phyloP scores from a whole-genome alignment of 1,284 basidiomycete species.

The Termitomyces sp. region DNA sequence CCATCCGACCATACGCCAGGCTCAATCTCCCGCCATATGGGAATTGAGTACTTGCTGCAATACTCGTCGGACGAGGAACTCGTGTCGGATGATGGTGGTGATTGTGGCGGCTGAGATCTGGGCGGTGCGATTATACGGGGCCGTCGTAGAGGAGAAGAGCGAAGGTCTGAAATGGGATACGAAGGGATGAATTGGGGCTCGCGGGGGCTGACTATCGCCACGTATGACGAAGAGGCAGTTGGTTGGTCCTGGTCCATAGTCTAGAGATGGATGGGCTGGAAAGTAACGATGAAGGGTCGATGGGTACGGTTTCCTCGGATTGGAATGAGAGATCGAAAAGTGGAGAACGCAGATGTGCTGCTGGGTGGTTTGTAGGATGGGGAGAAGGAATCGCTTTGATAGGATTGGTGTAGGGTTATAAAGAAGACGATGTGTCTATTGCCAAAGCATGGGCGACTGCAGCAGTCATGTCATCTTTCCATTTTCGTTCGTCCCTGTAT shows the following conservation, averaged over 20 bases:
- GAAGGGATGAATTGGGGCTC: background rate
- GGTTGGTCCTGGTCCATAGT: constrained; percentile 14
- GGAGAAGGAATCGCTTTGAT: constrained; percentile 15
- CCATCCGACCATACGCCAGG: constrained; percentile 35
- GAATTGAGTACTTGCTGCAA: constrained; percentile 21
- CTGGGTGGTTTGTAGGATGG: constrained; percentile 7
- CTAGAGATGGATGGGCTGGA: background rate
- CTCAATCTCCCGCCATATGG: constrained; percentile 24
- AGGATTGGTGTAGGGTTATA: constrained; percentile 14
- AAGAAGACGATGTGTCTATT: constrained; percentile 22
- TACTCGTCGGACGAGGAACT: constrained; percentile 4
- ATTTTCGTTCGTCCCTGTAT: constrained; percentile 23
- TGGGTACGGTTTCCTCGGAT: background rate
- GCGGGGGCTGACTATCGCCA: constrained; percentile 9
- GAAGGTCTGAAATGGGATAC: constrained; percentile 21
- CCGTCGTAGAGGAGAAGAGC: constrained; percentile 12
- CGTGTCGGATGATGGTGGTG: background rate
- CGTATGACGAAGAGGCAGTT: constrained; percentile 16
- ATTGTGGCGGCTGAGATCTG: constrained; percentile 2
- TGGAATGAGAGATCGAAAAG: constrained; percentile 3
- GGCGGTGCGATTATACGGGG: background rate
- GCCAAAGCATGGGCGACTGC: constrained; percentile 27
- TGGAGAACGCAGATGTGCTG: background rate
- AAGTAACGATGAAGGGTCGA: constrained; percentile 11
- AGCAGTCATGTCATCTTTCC: constrained; percentile 29